Evolutionary conservation across 2,329 filamentous ascomycete genomes (phyloP).

Genomic region (Cryphonectria parasitica): DNA sequence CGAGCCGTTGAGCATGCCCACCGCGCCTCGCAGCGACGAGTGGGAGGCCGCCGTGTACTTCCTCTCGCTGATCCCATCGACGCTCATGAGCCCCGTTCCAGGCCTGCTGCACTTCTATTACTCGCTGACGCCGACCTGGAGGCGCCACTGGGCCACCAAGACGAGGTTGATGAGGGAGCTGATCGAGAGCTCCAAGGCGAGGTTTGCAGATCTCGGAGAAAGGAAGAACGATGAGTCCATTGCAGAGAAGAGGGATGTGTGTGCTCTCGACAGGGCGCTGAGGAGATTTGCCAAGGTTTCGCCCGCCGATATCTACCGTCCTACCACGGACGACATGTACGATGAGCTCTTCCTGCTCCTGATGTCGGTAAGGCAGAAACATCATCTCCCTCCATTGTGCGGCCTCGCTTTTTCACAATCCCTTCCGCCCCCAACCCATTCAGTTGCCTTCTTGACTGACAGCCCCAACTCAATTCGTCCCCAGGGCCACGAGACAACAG

Average conservation of each 20-base stretch:
- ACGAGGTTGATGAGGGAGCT: conserved; percentile 14
- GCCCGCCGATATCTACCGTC: conserved; percentile 16
- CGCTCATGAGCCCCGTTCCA: conserved; percentile 19
- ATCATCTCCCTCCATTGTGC: too few relatives aligned
- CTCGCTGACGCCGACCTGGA: conserved; percentile 24
- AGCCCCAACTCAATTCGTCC: neutral
- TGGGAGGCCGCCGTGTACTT: conserved; percentile 22
- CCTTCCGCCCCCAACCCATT: neutral
- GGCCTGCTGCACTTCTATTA: conserved; percentile 17
- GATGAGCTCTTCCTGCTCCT: conserved; percentile 23
- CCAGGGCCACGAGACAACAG: conserved; percentile 27
- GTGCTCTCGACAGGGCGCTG: conserved; percentile 21
- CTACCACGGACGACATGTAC: conserved; percentile 24
- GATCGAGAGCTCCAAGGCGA: conserved; percentile 10
- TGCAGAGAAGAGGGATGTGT: conserved; percentile 16
- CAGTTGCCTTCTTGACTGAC: neutral
- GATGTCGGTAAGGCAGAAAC: conserved; percentile 15
- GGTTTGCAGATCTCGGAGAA: conserved; percentile 20
- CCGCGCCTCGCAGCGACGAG: conserved; percentile 19
- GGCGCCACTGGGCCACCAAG: conserved; percentile 22
- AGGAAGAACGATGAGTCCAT: conserved; percentile 2
- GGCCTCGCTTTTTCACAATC: too few relatives aligned
- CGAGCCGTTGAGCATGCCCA: conserved; percentile 12
- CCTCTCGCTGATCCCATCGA: conserved; percentile 18
- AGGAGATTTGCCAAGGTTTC: conserved; percentile 22